phyloP scores from a whole-genome alignment of 768 basidiomycete species.

The Leccinum rimulosum region DNA sequence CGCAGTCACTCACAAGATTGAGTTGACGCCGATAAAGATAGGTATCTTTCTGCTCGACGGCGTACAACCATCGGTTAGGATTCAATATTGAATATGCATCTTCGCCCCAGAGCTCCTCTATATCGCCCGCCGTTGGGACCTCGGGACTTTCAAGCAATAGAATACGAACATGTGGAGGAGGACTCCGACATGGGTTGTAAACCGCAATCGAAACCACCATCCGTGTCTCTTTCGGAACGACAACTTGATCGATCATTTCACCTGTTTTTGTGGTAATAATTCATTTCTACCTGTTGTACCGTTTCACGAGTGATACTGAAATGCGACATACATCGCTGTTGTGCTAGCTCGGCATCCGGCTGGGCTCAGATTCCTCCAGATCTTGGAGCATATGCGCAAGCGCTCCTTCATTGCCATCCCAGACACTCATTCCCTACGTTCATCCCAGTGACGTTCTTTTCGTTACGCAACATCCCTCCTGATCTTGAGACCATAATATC shows the following conservation, averaged over 20 bases:
- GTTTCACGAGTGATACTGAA: background rate
- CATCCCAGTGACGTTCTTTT: slow-evolving; percentile 85
- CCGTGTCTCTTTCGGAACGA: background rate
- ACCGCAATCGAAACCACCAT: background rate
- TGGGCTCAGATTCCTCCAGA: slow-evolving; percentile 98
- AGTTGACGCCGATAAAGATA: no score
- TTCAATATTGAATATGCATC: no score
- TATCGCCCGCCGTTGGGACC: no score
- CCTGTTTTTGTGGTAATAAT: background rate
- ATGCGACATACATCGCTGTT: background rate
- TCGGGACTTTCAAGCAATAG: background rate
- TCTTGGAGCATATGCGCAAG: slow-evolving; percentile 92
- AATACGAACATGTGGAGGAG: background rate
- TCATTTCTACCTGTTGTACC: background rate
- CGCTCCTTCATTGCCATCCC: slow-evolving; percentile 87
- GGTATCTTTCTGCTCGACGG: no score
- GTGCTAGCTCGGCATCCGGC: slow-evolving; percentile 77
- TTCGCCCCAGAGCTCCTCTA: no score
- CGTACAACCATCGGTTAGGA: no score
- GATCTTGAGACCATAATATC: slow-evolving; percentile 50
- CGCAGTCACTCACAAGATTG: no score
- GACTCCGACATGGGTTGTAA: background rate
- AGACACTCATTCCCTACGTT: slow-evolving; percentile 88
- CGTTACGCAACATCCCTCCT: slow-evolving; percentile 91
- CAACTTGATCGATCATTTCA: background rate